Evolutionary conservation across 1,284 basidiomycete species (phyloP), one percentile per base, ranked within the genome.

Genomic region (Irpex sp.): DNA sequence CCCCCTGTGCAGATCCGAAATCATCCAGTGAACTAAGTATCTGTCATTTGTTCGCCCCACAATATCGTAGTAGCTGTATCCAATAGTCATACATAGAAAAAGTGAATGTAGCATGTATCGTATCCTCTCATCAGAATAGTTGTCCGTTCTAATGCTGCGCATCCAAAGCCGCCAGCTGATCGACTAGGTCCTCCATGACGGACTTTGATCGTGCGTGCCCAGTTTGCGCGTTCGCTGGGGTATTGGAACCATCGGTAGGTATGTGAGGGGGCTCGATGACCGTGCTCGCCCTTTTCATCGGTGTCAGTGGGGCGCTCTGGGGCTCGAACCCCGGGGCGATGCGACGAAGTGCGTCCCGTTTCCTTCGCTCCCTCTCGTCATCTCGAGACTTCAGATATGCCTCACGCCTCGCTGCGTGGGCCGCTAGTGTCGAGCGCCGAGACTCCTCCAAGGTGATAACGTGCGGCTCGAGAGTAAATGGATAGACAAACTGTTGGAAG

Each of bases 391-490:
- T 82, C 11, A 97, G 80, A 67, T 89, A 86, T 0, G 87, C 84
- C 54, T 91, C 87, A 60, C 90, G 83, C 7, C 86, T 83, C 1
- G 88, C 81, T 3, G 83, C 74, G 65, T 90, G 84, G 9, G 90
- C 81, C 0, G 86, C 81, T 37, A 92, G 80, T 1, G 89, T 89
- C 15, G 82, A 76, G 62, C 86, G 79, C 6, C 91, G 87, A 2
- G 92, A 82, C 0, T 88, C 83, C 72, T 90, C 87, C 58, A 93
- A 75, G 1, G 87, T 83, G 61, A 95, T 73, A 66, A 94, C 81
- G 71, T 96, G 94, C 0, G 89, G 85, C 71, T 97, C 95, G 59
- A 97, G 83, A 0, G 93, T 92, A 79, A 93, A 96, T 1, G 95
- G 95, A 71, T 97, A 97, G 43, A 92, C 95, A 69, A 97, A 97